Conservation (phyloP, 768 basidiomycete species). For the Trametes cinnabarina region DNA sequence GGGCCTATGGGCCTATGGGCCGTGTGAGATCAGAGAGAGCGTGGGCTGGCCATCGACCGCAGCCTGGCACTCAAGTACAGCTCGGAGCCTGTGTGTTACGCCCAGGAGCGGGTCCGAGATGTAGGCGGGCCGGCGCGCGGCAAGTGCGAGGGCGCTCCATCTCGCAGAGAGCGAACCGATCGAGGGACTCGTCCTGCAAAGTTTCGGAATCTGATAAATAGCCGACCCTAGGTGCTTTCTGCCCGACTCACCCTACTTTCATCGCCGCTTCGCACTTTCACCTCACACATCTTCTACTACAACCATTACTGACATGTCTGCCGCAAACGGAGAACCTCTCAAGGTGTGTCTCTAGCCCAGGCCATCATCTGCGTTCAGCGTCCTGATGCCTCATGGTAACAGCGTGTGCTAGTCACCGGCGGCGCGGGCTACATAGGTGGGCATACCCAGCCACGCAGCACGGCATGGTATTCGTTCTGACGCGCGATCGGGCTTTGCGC, state of each 20-base stretch:
- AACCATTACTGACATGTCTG: slow-evolving; percentile 10
- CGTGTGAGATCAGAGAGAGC: no score
- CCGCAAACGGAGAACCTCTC: slow-evolving; percentile 15
- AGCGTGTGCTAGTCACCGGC: slow-evolving; percentile 72
- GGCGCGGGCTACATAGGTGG: slow-evolving; percentile 87
- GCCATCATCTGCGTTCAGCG: neutral
- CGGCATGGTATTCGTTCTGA: slow-evolving; percentile 16
- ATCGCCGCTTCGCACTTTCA: neutral
- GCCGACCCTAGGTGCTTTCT: slow-evolving; percentile 12
- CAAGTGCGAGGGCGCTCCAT: neutral
- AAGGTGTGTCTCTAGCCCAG: slow-evolving; percentile 12
- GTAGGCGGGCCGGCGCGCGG: slow-evolving; percentile 4
- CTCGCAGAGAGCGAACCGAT: neutral
- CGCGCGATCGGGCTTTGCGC: slow-evolving; percentile 11
- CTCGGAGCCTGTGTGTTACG: no score
- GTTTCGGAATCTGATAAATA: slow-evolving; percentile 12
- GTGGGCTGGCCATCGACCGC: no score
- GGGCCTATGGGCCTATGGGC: no score
- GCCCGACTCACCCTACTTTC: neutral
- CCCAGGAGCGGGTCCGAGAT: no score
- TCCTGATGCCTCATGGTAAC: slow-evolving; percentile 5
- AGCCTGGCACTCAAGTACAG: no score
- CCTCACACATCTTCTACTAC: neutral
- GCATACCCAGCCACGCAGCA: slow-evolving; percentile 30
- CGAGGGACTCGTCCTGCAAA: neutral